Evolutionary conservation across 2,329 filamentous ascomycete genomes (phyloP), one percentile per base, ranked within the genome.

Genomic region (Aureobasidium sp.): DNA sequence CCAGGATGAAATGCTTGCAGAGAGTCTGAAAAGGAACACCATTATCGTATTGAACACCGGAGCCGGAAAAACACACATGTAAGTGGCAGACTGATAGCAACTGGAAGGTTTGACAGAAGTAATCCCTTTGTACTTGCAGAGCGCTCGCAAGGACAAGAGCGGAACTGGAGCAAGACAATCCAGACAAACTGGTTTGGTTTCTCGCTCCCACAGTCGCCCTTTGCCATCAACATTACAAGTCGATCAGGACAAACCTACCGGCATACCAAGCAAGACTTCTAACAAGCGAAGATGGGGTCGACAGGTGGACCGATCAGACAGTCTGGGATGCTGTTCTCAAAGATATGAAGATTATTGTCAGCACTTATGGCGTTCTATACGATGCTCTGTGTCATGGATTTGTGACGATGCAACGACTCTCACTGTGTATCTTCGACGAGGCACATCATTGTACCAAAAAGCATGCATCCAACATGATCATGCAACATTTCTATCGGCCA

Each of bases 391-490:
- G 70, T 1, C 87, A 93, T 68, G 86, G 77, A 0, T 94, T 94
- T 64, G 78, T 95, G 2, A 73, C 66, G 1, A 77, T 94, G 61
- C 64, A 72, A 0, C 73, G 72, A 2, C 68, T 95, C 19, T 75
- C 83, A 4, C 71, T 95, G 4, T 69, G 94, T 14, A 77, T 95
- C 0, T 86, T 95, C 60, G 90, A 95, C 62, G 90, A 95, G 80
- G 89, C 86, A 8, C 89, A 95, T 63, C 83, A 90, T 64, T 91
- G 86, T 60, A 76, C 75, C 4, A 73, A 74, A 16, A 81, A 79
- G 1, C 77, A 84, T 59, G 74, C 86, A 0, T 81, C 83, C 10
- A 83, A 83, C 54, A 78, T 73, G 34, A 85, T 95, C 29, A 91
- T 95, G 86, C 71, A 69, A 24, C 71, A 81, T 25, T 84, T 86